Base-by-base conservation (phyloP, 208 protist genomes). In the Trypanosoma theileri region DNA sequence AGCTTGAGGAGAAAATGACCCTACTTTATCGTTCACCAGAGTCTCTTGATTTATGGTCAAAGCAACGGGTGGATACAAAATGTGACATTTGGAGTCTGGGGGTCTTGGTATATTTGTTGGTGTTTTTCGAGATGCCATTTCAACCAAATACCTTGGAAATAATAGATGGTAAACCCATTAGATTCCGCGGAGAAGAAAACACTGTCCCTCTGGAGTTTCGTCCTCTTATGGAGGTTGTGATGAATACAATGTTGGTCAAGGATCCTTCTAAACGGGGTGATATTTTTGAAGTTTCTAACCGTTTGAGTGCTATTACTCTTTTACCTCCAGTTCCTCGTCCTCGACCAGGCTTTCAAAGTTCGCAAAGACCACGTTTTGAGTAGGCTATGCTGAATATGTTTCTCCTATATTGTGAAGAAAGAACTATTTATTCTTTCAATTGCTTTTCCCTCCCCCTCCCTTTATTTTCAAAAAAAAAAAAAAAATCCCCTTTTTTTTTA, bases 71-170 rank as follows among this genome's bases (percentile, higher is more conserved):
- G 14, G 87, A 86, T 46, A 87, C 89, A 10, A 97, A 98, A 48
- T 80, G 75, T 12, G 97, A 99, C 58, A 78, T 98, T 19, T 99
- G 97, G 97, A 82, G 93, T 41, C 68, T 98, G 3, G 96, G 97
- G 0, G 97, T 97, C 46, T 57, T 98, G n/a, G 80, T 98, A 4
- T 99, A 97, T 67, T 81, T 92, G n/a, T 67, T 98, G 22, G 80
- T 93, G 0, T 98, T 91, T 66, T 84, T 91, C 40, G 83, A 89
- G 28, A 85, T 93, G 75, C 96, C 96, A 3, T 98, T 98, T 67
- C 82, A 86, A 13, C 91, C 92, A n/a, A 79, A 81, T 31, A 28
- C 73, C 31, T 61, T 89, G 66, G 85, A 91, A 28, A 82, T 93
- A 53, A 80, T 93, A 52, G 73, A 82, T 42, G 87, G 68, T 11